Conservation (phyloP, 352 stramenopile species). For the Phytophthora sp. region DNA sequence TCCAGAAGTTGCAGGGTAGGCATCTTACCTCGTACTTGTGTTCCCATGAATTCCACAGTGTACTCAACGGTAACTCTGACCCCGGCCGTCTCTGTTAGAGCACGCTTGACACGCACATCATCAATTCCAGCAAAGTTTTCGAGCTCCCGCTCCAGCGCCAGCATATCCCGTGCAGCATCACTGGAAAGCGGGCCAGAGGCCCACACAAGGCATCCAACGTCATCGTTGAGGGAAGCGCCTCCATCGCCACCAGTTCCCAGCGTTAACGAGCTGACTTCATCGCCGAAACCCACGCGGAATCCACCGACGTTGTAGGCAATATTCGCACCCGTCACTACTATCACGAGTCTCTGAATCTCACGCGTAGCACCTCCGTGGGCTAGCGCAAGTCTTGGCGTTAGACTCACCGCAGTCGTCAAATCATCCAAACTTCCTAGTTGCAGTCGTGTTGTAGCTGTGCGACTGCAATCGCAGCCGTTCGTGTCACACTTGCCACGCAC, state of each 20-base stretch:
- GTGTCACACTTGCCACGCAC: conserved; percentile 64
- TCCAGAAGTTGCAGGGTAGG: conserved; percentile 88
- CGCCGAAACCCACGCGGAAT: conserved; percentile 91
- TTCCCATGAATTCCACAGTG: conserved; percentile 92
- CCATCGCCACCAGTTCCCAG: conserved; percentile 69
- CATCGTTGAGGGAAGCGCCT: conserved; percentile 71
- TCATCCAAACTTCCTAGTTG: conserved; percentile 58
- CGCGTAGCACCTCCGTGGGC: conserved; percentile 53
- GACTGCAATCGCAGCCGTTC: conserved; percentile 51
- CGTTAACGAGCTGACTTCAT: conserved; percentile 87
- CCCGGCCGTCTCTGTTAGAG: conserved; percentile 48
- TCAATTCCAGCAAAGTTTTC: conserved; percentile 70
- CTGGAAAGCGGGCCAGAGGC: conserved; percentile 54
- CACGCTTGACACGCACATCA: conserved; percentile 70
- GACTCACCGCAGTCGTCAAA: conserved; percentile 42
- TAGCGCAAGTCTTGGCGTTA: conserved; percentile 40
- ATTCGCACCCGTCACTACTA: conserved; percentile 36
- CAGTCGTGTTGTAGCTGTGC: conserved; percentile 30
- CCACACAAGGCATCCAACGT: conserved; percentile 83
- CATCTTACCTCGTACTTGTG: conserved; percentile 89
- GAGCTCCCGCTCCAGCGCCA: conserved; percentile 67
- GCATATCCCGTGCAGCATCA: conserved; percentile 48
- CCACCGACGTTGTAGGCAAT: conserved; percentile 69
- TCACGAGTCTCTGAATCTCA: conserved; percentile 73
- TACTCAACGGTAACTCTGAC: conserved; percentile 79